Conservation (phyloP, 2,329 filamentous ascomycete genomes). For the Venturia oleaginea region DNA sequence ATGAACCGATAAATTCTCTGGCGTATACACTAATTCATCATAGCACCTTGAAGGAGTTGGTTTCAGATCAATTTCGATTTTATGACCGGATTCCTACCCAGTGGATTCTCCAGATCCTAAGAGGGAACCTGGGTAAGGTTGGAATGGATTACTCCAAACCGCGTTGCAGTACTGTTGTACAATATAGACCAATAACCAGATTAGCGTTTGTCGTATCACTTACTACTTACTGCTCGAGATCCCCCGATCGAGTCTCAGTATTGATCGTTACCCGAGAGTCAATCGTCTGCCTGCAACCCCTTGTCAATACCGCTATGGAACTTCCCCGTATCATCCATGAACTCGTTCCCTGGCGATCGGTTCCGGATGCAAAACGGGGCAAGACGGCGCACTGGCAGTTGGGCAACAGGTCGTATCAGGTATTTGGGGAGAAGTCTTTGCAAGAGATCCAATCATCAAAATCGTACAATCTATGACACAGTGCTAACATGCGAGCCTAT, state of each 20-base stretch:
- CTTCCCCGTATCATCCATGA: not conserved
- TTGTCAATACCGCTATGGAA: not conserved
- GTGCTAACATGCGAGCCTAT: not conserved
- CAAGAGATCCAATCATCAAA: not conserved
- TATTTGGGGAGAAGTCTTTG: not conserved
- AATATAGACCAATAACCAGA: not conserved
- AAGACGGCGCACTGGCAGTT: not conserved
- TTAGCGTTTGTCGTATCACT: not conserved
- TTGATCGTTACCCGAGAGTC: not conserved
- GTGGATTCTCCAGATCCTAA: not conserved
- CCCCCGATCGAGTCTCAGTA: not conserved
- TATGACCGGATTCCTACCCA: too few relatives aligned
- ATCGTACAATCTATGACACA: not conserved
- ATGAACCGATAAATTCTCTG: not conserved
- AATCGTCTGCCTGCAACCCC: not conserved
- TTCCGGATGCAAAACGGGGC: not conserved
- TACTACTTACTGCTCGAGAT: not conserved
- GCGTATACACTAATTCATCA: not conserved
- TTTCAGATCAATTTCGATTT: not conserved
- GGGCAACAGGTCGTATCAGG: not conserved
- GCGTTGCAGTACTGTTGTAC: not conserved
- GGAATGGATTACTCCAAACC: too few relatives aligned
- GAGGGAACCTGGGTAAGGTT: too few relatives aligned
- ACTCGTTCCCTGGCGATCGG: not conserved
- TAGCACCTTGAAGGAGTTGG: not conserved